These are phyloP conservation scores for Fusarium stilboides DNA, from an alignment of 2,329 filamentous ascomycete species.

Conservation along the genomic window DNA sequence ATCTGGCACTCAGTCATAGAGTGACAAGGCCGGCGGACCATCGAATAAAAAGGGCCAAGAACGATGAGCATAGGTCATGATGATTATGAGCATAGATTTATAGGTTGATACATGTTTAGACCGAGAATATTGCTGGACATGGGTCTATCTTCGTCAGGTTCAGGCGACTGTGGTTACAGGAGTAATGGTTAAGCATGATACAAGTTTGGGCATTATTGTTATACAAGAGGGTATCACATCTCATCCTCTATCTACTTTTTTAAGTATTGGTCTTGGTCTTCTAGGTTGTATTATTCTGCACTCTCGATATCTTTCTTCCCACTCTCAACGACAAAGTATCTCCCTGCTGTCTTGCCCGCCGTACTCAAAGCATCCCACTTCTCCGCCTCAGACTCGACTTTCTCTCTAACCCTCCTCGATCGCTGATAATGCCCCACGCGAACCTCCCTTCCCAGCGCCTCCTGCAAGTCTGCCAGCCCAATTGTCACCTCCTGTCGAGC, in stretches of 20 bases:
- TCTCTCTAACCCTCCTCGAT: conserved; percentile 57
- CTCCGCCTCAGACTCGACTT: conserved; percentile 65
- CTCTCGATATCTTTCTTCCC: conserved; percentile 58
- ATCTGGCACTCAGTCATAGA: conserved; percentile 44
- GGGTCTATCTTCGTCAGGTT: conserved; percentile 3
- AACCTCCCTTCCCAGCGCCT: conserved; percentile 73
- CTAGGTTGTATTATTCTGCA: conserved; percentile 20
- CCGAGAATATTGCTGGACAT: background rate
- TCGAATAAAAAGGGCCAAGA: conserved; percentile 2
- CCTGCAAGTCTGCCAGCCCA: conserved; percentile 69
- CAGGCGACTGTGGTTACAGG: conserved; percentile 20
- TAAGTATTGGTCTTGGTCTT: background rate
- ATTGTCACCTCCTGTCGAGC: conserved; percentile 73
- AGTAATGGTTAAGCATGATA: conserved; percentile 4
- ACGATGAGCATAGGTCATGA: conserved; percentile 26
- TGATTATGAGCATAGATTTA: conserved; percentile 32
- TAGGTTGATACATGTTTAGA: background rate
- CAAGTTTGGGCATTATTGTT: conserved; percentile 5
- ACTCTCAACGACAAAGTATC: conserved; percentile 84
- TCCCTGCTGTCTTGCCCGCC: conserved; percentile 76
- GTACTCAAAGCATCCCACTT: conserved; percentile 80
- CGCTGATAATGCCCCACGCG: conserved; percentile 69
- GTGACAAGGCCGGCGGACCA: background rate
- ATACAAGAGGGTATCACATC: conserved; percentile 40
- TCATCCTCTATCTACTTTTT: background rate